phyloP scores from a whole-genome alignment of 345 rosid genomes.

The Theobroma cacao region DNA sequence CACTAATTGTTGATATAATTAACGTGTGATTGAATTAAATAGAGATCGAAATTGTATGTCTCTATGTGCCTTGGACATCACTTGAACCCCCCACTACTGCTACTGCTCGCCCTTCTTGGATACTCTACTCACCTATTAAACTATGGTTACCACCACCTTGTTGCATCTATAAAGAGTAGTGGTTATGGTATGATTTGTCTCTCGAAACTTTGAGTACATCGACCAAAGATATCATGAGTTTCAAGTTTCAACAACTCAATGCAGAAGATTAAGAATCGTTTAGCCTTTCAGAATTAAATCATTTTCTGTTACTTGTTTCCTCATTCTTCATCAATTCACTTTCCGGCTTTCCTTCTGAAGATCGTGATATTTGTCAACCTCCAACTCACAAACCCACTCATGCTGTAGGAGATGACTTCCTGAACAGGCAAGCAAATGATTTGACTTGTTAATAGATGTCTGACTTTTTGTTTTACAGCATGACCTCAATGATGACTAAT shows the following conservation, averaged over 20 bases:
- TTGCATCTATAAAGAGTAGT: no score
- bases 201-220: no score
- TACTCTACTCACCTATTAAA: no score
- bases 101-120: neutral
- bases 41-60: neutral
- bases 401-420: neutral
- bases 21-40: neutral
- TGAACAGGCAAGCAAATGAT: neutral
- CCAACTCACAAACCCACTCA: slow-evolving; percentile 1
- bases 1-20: neutral
- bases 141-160: no score
- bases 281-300: neutral
- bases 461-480: no score
- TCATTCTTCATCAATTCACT: neutral
- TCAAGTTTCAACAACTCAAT: no score
- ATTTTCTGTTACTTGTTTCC: neutral
- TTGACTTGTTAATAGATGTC: neutral
- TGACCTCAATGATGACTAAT: neutral
- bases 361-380: neutral
- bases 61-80: neutral
- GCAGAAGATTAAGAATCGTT: no score
- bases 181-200: no score
- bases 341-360: neutral
- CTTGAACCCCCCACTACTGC: neutral
- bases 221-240: no score